A percentile compares a stretch with the other conserved stretches of the same genome.
phyloP scores from a whole-genome alignment of 2,329 filamentous ascomycete species.

The Ceratocystis eucalypticola region DNA sequence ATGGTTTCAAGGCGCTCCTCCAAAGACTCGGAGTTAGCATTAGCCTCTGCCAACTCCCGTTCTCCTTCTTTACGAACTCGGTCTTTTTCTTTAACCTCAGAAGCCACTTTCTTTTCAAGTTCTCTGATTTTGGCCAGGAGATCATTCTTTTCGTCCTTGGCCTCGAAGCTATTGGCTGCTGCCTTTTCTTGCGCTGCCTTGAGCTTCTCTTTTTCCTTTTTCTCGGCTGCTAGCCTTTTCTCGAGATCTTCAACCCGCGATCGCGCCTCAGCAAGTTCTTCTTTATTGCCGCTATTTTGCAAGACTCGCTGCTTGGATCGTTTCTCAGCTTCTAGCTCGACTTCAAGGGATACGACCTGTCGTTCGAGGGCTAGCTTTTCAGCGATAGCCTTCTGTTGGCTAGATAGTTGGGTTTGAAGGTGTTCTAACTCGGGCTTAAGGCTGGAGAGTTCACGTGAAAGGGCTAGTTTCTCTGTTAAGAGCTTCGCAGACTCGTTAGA shows the following conservation, averaged over 20 bases:
- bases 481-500: conserved; percentile 58
- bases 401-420: conserved; percentile 39
- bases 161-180: not conserved
- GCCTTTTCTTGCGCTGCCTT: conserved; percentile 25
- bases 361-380: conserved; percentile 72
- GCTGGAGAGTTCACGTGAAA: conserved; percentile 38
- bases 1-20: conserved; percentile 59
- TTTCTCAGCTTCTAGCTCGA: conserved; percentile 70
- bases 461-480: conserved; percentile 43
- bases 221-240: conserved; percentile 30
- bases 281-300: conserved; percentile 26
- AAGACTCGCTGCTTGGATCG: conserved; percentile 26
- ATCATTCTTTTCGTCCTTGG: conserved; percentile 12
- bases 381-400: conserved; percentile 54
- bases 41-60: conserved; percentile 45
- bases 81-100: conserved; percentile 35
- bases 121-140: conserved; percentile 16
- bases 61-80: conserved; percentile 35
- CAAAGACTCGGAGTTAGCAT: conserved; percentile 48
- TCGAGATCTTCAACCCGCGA: conserved; percentile 28
- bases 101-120: conserved; percentile 27
- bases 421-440: conserved; percentile 45
- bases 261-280: conserved; percentile 32
- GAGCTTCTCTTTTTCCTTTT: conserved; percentile 34
- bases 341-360: conserved; percentile 61